These are phyloP conservation scores for Kondoa subrosea DNA, from an alignment of 768 basidiomycete genomes.

Conservation along the genomic window DNA sequence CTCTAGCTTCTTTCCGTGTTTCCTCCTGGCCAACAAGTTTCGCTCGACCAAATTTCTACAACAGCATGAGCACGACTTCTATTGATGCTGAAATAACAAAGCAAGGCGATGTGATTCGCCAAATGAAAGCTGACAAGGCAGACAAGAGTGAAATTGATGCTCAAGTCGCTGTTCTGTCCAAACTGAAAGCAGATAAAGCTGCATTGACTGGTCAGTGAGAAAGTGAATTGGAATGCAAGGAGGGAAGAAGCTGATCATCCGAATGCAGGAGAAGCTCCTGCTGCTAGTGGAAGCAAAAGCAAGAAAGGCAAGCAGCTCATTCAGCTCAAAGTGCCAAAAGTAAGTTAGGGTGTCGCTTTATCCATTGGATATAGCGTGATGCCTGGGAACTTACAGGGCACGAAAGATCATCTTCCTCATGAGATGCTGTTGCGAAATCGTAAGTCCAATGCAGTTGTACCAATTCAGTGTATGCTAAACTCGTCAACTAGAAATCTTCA, in stretches of 20 bases:
- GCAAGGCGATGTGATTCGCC: slow-evolving; percentile 2
- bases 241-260: background rate
- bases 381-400: slow-evolving; percentile 45
- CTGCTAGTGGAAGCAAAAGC: slow-evolving; percentile 38
- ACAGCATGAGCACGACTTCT: background rate
- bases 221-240: background rate
- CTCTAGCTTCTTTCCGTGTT: background rate
- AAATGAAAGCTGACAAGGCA: background rate
- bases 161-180: background rate
- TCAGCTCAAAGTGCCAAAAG: slow-evolving; percentile 86
- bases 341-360: slow-evolving; percentile 33
- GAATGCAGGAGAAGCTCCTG: background rate
- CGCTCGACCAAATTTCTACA: background rate
- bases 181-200: background rate
- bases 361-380: background rate
- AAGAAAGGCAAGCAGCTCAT: slow-evolving; percentile 35
- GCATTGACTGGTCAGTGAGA: background rate
- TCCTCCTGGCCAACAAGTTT: background rate
- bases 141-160: slow-evolving; percentile 1
- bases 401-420: slow-evolving; percentile 77
- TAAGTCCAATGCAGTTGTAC: too few species aligned
- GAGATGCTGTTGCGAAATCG: slow-evolving; percentile 84
- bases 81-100: background rate
- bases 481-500: slow-evolving; percentile 82
- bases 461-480: too few species aligned